Conservation (phyloP, 2,329 filamentous ascomycete species). For the Aspergillus unguis region DNA sequence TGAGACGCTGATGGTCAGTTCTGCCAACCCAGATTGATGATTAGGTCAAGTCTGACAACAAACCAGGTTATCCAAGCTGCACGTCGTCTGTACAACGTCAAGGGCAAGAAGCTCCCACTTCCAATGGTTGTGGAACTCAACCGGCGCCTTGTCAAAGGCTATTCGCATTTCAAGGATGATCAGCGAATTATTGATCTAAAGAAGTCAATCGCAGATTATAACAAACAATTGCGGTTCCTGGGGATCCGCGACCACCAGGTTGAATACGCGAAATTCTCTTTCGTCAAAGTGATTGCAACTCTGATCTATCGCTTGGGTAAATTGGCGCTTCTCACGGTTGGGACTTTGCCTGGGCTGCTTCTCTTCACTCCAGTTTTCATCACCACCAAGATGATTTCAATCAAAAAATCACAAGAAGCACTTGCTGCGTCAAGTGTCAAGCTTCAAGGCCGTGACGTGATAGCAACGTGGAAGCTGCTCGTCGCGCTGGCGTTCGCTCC, state of each 20-base stretch:
- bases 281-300: conserved; percentile 69
- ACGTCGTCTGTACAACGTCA: conserved; percentile 87
- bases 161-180: conserved; percentile 88
- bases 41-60: conserved; percentile 27
- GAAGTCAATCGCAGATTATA: conserved; percentile 76
- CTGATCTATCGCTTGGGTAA: conserved; percentile 79
- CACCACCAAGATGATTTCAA: conserved; percentile 76
- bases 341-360: conserved; percentile 78
- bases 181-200: conserved; percentile 74
- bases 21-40: background rate
- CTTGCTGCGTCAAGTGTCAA: conserved; percentile 85
- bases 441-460: conserved; percentile 81
- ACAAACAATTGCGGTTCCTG: conserved; percentile 77
- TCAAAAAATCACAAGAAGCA: conserved; percentile 76
- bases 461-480: conserved; percentile 90
- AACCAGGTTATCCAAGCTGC: conserved; percentile 80
- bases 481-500: conserved; percentile 83
- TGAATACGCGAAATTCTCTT: conserved; percentile 80
- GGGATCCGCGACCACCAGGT: conserved; percentile 93
- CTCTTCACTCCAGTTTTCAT: conserved; percentile 89
- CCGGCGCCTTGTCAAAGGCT: conserved; percentile 82
- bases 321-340: conserved; percentile 70
- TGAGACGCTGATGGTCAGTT: conserved; percentile 78
- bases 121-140: conserved; percentile 94
- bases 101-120: conserved; percentile 86